Evolutionary conservation across 148 eudicot species (phyloP), one percentile per base, ranked within the genome.

Genomic region (Arctostaphylos glauca): DNA sequence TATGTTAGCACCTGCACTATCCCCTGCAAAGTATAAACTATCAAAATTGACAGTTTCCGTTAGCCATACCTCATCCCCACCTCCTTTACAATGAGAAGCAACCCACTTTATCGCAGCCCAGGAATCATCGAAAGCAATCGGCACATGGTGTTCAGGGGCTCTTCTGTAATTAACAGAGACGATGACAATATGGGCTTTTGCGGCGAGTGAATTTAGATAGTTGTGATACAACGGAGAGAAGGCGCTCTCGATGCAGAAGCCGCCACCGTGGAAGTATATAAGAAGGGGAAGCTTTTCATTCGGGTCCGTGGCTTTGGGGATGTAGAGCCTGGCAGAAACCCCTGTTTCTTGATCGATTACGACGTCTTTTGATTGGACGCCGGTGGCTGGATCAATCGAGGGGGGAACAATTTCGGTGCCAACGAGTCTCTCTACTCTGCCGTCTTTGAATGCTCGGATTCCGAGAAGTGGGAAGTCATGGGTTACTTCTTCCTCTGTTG

Each of bases 201-300:
- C 58, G 6, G 71, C 84, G 2, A 84, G 60, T 54, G 14, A 9
- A 79, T 88, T 77, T 71, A 89, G 25, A 75, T 84, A 49, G 9
- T 68, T 58, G 60, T 86, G 86, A 78, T 82, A 86, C 0, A 7
- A 2, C 0, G 84, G 54, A 21, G 87, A 73, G 55, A 73, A 82
- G 4, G 87, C 82, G 9, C 89, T 84, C 6, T 86, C 87, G 31
- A 88, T 64, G 18, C 67, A 48, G 71, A 91, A 93, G 4, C 84
- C 92, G 6, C 94, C 94, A 0, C 94, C 96, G 54, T 93, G 96
- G 54, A 66, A 86, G 87, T 90, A 91, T 6, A 93, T 38, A 0
- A 91, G 68, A n/a, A 93, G 82, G n/a, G 96, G 96, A 14, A 89
- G 80, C 62, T 31, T 31, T 31, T 31, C 46, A 9, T 54, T 41